Evolutionary conservation across 2,329 filamentous ascomycete genomes (phyloP), one percentile per base, ranked within the genome.

Genomic region (Raffaelea ambrosiae): DNA sequence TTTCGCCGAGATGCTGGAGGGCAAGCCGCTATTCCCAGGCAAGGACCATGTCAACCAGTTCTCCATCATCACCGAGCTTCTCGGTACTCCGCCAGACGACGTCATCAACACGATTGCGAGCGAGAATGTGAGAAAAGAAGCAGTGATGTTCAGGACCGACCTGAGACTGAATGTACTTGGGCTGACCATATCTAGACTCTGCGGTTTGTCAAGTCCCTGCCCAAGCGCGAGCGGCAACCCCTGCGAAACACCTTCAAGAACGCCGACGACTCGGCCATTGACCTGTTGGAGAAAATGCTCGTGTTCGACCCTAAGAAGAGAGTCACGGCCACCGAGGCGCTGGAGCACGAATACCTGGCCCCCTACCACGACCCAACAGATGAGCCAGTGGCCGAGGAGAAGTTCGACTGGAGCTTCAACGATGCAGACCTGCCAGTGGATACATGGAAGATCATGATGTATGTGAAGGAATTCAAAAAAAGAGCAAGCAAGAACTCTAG

Each of bases 361-460:
- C 91, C 91, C 8, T 98, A 98, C 72, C 93, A 98, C 68, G 93
- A 98, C 63, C 90, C 93, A 9, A 93, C 87, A 40, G 93, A 98
- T 61, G 93, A 98, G 73, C 93, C 93, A 1, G 83, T 89, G 16
- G 88, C 93, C 20, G 88, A 95, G 52, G 90, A 96, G 73, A 96
- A 95, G 71, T 98, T 98, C 60, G 93, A 98, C 65, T 98, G 93
- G 93, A 96, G 90, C 47, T 98, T 98, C 71, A 97, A 97, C 66
- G 93, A 98, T 59, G 93, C 91, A 43, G 93, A 98, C 63, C 73
- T 98, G 49, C 91, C 93, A 1, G 90, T 97, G 44, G 93, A 98
- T 63, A 95, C 90, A n/a, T 98, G 93, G 93, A 98, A 98, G 74
- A 96, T 98, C 64, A 98, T 97, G 93, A 98, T 98, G 93, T 95